Evolutionary conservation across 441 rosid genomes (phyloP).

Genomic region (Isatis lusitanica): DNA sequence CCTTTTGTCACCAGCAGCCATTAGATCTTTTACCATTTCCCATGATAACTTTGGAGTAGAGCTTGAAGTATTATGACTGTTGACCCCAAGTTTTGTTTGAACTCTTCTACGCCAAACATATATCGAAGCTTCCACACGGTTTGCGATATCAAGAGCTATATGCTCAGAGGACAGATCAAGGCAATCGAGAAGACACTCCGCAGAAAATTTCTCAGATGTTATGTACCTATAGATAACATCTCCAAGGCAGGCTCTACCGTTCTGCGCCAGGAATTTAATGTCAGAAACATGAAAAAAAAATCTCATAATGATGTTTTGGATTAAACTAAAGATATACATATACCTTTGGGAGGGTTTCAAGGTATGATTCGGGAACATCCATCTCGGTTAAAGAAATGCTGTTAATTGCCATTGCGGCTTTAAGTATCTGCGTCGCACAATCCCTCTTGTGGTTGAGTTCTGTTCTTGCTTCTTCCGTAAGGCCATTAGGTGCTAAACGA

Average conservation of each 20-base stretch:
- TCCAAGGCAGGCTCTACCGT: slow-evolving; percentile 65
- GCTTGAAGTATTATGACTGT: slow-evolving; percentile 32
- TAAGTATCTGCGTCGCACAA: slow-evolving; percentile 61
- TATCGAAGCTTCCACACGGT: slow-evolving; percentile 64
- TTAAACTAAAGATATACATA: background rate
- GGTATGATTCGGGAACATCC: slow-evolving; percentile 68
- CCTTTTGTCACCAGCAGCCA: slow-evolving; percentile 65
- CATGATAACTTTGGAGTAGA: slow-evolving; percentile 58
- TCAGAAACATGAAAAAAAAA: background rate
- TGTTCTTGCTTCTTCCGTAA: slow-evolving; percentile 55
- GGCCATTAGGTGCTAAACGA: slow-evolving; percentile 63
- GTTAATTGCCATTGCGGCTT: slow-evolving; percentile 76
- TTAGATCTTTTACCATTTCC: slow-evolving; percentile 63
- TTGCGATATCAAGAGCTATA: slow-evolving; percentile 61
- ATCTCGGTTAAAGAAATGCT: slow-evolving; percentile 53
- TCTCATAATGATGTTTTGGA: background rate
- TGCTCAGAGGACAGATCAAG: slow-evolving; percentile 74
- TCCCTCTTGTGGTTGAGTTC: slow-evolving; percentile 58
- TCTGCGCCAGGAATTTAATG: slow-evolving; percentile 40
- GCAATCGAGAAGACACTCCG: slow-evolving; percentile 62
- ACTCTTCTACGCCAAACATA: slow-evolving; percentile 66
- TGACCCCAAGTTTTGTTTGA: slow-evolving; percentile 47
- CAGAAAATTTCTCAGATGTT: slow-evolving; percentile 61
- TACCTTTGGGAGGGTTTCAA: slow-evolving; percentile 75
- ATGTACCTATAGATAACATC: slow-evolving; percentile 59